Evolutionary conservation across 345 rosid species (phyloP).

Genomic region (Aquilaria yunnanensis): DNA sequence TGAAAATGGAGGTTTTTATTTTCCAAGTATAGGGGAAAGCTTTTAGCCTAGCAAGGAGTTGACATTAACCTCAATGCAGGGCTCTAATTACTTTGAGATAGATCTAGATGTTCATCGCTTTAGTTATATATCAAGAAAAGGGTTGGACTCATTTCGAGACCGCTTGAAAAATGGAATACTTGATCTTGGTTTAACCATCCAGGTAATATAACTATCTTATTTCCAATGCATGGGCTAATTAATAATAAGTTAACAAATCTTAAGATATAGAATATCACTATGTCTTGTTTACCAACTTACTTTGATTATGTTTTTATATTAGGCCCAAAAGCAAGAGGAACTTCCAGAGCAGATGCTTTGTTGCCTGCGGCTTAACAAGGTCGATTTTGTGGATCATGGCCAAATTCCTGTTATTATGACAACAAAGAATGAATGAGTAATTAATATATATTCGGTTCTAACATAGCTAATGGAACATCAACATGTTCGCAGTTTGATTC

Average conservation of each 20-base stretch:
- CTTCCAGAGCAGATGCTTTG: slow-evolving; percentile 79
- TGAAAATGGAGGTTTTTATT: too few relatives aligned
- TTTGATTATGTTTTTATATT: slow-evolving; percentile 8
- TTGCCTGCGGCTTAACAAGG: slow-evolving; percentile 80
- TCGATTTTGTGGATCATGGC: slow-evolving; percentile 67
- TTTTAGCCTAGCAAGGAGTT: too few relatives aligned
- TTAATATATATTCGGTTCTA: not conserved
- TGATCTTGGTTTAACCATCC: slow-evolving; percentile 82
- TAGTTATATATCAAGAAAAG: slow-evolving; percentile 90
- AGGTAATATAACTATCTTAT: slow-evolving; percentile 37
- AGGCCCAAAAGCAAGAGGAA: slow-evolving; percentile 97
- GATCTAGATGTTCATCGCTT: slow-evolving; percentile 91
- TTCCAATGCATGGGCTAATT: not conserved
- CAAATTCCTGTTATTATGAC: slow-evolving; percentile 60
- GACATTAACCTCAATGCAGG: slow-evolving; percentile 33
- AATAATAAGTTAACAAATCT: not conserved
- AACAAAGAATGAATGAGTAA: slow-evolving; percentile 28
- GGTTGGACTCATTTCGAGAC: slow-evolving; percentile 82
- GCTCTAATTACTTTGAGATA: slow-evolving; percentile 84
- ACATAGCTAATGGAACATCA: slow-evolving; percentile 6
- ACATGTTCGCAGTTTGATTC: not conserved
- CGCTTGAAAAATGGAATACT: slow-evolving; percentile 68
- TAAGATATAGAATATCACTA: not conserved
- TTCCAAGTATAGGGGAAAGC: too few relatives aligned
- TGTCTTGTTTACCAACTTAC: not conserved